Evolutionary conservation across 371 early-diverging fungal species (phyloP).

Genomic region (Rhizopus sp.): DNA sequence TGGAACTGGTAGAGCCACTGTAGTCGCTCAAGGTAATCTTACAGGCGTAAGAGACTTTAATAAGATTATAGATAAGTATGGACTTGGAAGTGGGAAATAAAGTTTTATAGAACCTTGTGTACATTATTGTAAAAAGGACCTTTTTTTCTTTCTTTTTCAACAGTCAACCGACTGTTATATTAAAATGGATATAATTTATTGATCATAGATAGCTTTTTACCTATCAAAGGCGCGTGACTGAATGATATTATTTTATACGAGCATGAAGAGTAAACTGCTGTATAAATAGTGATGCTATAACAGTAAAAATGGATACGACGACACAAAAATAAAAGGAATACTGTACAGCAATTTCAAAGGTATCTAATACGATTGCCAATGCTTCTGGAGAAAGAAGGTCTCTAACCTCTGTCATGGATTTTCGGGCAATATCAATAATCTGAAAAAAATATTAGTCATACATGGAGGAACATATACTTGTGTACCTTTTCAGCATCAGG

Average conservation of each 20-base stretch:
- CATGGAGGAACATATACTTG: background rate
- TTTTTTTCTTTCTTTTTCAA: slow-evolving; percentile 6
- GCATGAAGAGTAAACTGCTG: slow-evolving; percentile 49
- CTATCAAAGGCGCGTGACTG: too few relatives aligned
- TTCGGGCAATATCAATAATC: slow-evolving; percentile 49
- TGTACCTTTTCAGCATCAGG: slow-evolving; percentile 36
- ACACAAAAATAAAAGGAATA: slow-evolving; percentile 37
- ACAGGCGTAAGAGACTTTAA: slow-evolving; percentile 46
- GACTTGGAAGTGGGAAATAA: slow-evolving; percentile 34
- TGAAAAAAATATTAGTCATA: slow-evolving; percentile 8
- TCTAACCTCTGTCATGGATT: slow-evolving; percentile 46
- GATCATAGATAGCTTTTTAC: too few relatives aligned
- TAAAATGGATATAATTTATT: too few relatives aligned
- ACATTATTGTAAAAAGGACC: background rate
- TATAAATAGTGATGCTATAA: slow-evolving; percentile 50
- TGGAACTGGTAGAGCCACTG: slow-evolving; percentile 57
- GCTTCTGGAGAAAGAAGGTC: slow-evolving; percentile 37
- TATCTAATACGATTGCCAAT: slow-evolving; percentile 41
- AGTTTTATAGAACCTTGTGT: background rate
- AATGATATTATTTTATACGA: slow-evolving; percentile 27
- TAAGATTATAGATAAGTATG: slow-evolving; percentile 27
- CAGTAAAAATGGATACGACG: slow-evolving; percentile 29
- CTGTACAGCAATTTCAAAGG: slow-evolving; percentile 39
- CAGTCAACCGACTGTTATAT: too few relatives aligned
- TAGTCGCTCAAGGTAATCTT: slow-evolving; percentile 57